phyloP scores from a whole-genome alignment of 805 yeast genomes.

The Monosporozyma siamensis region DNA sequence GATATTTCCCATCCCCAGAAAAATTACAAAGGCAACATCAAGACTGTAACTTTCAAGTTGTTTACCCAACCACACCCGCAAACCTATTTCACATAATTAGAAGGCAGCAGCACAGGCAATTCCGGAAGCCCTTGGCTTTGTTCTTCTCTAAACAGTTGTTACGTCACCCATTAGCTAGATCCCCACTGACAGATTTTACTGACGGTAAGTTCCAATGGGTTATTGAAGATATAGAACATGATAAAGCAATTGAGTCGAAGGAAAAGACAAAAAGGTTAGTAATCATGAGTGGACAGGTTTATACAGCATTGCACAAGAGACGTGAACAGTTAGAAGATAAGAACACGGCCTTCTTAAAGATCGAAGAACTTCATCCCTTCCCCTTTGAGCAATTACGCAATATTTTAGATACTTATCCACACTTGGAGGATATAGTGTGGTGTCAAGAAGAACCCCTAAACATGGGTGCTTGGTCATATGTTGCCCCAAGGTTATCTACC shows the following conservation, averaged over 20 bases:
- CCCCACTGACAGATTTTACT: constrained; percentile 71
- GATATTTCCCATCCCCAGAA: constrained; percentile 82
- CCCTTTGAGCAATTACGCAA: constrained; percentile 92
- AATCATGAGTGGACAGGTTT: constrained; percentile 87
- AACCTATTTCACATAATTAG: constrained; percentile 92
- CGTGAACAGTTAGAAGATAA: constrained; percentile 70
- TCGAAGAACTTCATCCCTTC: constrained; percentile 98
- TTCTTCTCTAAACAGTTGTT: constrained; percentile 89
- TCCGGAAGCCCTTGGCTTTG: constrained; percentile 81
- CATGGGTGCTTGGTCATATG: constrained; percentile 84
- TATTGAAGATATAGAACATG: constrained; percentile 84
- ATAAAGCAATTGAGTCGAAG: constrained; percentile 64
- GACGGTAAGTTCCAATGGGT: constrained; percentile 93
- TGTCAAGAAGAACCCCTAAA: constrained; percentile 98
- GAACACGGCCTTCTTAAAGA: constrained; percentile 76
- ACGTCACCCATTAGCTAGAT: constrained; percentile 97
- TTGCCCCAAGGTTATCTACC: constrained; percentile 73
- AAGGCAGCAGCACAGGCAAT: constrained; percentile 99
- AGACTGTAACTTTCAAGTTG: constrained; percentile 96
- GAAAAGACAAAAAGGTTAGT: constrained; percentile 84
- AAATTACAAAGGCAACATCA: constrained; percentile 95
- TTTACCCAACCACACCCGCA: constrained; percentile 96
- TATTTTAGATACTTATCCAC: constrained; percentile 68
- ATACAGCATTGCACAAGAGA: constrained; percentile 81
- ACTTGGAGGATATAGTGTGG: constrained; percentile 82